Base-by-base conservation (phyloP, 306 rosid species). In the Fragaria iinumae region DNA sequence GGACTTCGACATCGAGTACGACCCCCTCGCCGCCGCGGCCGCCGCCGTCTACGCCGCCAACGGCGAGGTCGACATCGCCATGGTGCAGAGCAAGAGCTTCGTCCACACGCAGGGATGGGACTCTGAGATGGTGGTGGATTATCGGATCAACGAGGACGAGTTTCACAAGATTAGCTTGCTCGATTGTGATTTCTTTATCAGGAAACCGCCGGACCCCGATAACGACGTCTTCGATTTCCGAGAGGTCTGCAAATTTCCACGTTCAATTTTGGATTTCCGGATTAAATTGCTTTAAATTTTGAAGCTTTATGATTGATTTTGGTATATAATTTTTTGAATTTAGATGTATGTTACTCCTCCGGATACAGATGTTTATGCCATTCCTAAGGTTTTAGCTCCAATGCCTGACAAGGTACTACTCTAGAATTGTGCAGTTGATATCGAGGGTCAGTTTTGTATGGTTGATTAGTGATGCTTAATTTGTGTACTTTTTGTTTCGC, bases 291-390 rank as follows among this genome's bases (percentile, higher is more conserved):
- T 27, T 9, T 49, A 44, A 63, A 41, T 10, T 67, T 67, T 2
- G 16, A 21, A 11, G 4, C 11, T 77, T 78, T 59, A 18, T 25
- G 16, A 14, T 52, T 72, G 27, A 36, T 7, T 20, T 63, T 36
- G 10, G 16, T 29, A 18, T 77, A 43, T 44, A 5, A 18, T 50
- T 2, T 55, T 29, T 8, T 8, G 5, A 34, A 69, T 79, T 77
- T 74, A 94, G 98, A 92, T 91, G 95, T 94, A 94, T 76, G 98
- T 92, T 68, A 94, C 98, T 87, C 97, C 97, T 88, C 98, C 97
- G 5, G 97, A 92, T 79, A 94, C 96, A 48, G 98, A 94, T 84
- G 85, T 94, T 76, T 94, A 94, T 84, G 86, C 96, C 1, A 87
- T 94, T 79, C 97, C 98, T 21, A 92, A 69, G 86, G 90, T 94